These are phyloP conservation scores for Hypoxylon subgilvum DNA, from an alignment of 495 filamentous ascomycete species.

Conservation along the genomic window DNA sequence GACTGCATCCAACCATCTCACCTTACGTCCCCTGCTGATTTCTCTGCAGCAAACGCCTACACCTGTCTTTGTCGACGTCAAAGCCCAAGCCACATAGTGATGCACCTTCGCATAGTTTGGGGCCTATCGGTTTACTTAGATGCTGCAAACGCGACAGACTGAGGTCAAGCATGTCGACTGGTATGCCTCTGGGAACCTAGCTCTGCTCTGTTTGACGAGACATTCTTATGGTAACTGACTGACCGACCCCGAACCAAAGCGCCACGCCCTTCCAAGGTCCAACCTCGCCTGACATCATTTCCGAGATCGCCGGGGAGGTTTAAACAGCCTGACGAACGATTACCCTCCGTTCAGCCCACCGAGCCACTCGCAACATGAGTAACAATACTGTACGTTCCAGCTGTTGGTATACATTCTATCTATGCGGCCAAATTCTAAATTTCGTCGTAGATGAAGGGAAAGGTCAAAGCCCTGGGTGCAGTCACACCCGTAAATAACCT, in stretches of 20 bases:
- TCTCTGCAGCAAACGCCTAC: constrained; percentile 2
- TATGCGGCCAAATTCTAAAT: constrained; percentile 5
- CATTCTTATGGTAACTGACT: background rate
- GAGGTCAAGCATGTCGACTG: constrained; percentile 44
- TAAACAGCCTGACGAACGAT: constrained; percentile 2
- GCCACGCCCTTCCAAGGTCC: constrained; percentile 15
- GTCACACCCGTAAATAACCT: constrained; percentile 32
- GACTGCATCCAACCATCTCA: background rate
- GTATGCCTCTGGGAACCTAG: constrained; percentile 17
- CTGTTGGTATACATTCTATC: background rate
- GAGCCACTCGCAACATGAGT: constrained; percentile 17
- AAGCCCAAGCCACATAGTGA: constrained; percentile 16
- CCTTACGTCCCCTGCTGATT: constrained; percentile 1
- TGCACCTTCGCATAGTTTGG: constrained; percentile 18
- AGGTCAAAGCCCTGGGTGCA: background rate
- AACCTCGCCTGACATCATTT: constrained; percentile 34
- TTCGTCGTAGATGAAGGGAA: constrained; percentile 7
- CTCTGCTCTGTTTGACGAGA: no score
- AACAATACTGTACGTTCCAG: background rate
- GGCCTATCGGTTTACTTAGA: constrained; percentile 15
- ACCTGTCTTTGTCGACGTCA: constrained; percentile 6
- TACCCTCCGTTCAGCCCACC: background rate
- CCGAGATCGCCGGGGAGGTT: constrained; percentile 34
- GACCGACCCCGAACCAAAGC: constrained; percentile 12
- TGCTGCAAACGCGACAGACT: constrained; percentile 21